Percentiles rank a stretch among this genome's conserved stretches.
Conservation (phyloP, 2,329 filamentous ascomycete species). For the Alternaria viburni region DNA sequence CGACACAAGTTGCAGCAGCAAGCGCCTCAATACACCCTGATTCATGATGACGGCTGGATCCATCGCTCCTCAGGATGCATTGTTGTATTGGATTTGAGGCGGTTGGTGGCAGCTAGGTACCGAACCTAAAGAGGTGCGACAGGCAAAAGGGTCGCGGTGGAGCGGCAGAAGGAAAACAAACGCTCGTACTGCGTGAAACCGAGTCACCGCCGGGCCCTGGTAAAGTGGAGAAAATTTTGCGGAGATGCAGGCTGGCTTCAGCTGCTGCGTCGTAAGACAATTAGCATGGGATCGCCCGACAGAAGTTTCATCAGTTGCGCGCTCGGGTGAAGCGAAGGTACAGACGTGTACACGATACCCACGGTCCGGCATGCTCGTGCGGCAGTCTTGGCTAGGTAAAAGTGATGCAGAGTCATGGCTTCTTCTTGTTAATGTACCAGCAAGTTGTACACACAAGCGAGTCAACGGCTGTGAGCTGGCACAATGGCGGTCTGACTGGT, state of each 20-base stretch:
- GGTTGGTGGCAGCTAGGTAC: conserved; percentile 15
- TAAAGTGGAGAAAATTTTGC: conserved; percentile 9
- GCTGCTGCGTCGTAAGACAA: conserved; percentile 18
- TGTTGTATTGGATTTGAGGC: conserved; percentile 2
- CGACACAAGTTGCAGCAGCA: conserved; percentile 23
- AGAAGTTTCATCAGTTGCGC: conserved; percentile 21
- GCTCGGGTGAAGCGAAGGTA: conserved; percentile 15
- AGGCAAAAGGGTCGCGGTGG: conserved; percentile 16
- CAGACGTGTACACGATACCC: conserved; percentile 16
- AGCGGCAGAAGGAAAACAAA: conserved; percentile 25
- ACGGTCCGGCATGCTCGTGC: conserved; percentile 6
- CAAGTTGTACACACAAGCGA: conserved; percentile 17
- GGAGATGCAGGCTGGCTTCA: conserved; percentile 16
- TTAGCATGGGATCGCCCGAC: conserved; percentile 20
- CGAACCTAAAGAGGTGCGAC: conserved; percentile 23
- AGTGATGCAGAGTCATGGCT: neutral
- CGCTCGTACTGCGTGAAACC: conserved; percentile 21
- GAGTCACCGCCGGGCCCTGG: conserved; percentile 18
- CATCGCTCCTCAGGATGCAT: conserved; percentile 8
- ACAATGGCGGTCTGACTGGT: conserved; percentile 11
- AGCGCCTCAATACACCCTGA: conserved; percentile 22
- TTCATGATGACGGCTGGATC: conserved; percentile 15
- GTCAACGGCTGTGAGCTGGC: conserved; percentile 6
- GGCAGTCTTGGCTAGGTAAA: neutral
- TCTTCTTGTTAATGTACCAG: conserved; percentile 9